A percentile compares a stretch with the other conserved stretches of the same genome.
These are phyloP conservation scores for Microstroma glucosiphilum DNA, from an alignment of 1,284 basidiomycete species.

Conservation along the genomic window DNA sequence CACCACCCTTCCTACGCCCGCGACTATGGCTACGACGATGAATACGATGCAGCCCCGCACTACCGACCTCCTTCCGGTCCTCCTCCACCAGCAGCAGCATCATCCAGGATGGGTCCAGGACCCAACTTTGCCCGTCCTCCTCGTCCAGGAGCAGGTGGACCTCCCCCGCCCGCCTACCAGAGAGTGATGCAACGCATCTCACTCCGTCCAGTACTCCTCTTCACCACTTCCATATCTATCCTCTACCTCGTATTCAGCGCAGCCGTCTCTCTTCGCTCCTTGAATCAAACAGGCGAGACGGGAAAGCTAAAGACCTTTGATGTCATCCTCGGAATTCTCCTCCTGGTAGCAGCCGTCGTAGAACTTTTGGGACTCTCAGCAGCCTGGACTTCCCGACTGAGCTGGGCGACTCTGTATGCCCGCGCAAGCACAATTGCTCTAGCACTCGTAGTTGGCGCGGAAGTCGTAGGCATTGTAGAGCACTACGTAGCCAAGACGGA, in stretches of 20 bases:
- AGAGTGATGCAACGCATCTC: conserved; percentile 20
- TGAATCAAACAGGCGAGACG: conserved; percentile 19
- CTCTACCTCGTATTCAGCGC: conserved; percentile 33
- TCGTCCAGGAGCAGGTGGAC: too few species aligned
- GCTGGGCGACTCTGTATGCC: conserved; percentile 13
- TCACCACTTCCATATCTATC: conserved; percentile 33
- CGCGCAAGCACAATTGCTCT: conserved; percentile 21
- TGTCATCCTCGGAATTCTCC: conserved; percentile 25
- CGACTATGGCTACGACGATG: too few species aligned
- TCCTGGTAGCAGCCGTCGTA: conserved; percentile 23
- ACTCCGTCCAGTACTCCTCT: conserved; percentile 34
- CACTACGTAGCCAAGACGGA: conserved; percentile 28
- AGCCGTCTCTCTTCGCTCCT: conserved; percentile 25
- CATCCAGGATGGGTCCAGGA: too few species aligned
- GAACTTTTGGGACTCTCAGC: conserved; percentile 31
- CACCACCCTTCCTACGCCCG: too few species aligned
- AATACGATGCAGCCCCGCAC: too few species aligned
- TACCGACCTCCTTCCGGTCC: too few species aligned
- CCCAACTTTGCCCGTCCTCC: too few species aligned
- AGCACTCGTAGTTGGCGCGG: conserved; percentile 22
- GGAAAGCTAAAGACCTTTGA: conserved; percentile 29
- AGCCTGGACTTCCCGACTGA: conserved; percentile 19
- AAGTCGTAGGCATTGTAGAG: conserved; percentile 31
- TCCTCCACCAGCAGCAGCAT: too few species aligned
- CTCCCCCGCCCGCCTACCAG: too few species aligned